phyloP scores from a whole-genome alignment of 805 yeast species.

The Candida gorgasii region DNA sequence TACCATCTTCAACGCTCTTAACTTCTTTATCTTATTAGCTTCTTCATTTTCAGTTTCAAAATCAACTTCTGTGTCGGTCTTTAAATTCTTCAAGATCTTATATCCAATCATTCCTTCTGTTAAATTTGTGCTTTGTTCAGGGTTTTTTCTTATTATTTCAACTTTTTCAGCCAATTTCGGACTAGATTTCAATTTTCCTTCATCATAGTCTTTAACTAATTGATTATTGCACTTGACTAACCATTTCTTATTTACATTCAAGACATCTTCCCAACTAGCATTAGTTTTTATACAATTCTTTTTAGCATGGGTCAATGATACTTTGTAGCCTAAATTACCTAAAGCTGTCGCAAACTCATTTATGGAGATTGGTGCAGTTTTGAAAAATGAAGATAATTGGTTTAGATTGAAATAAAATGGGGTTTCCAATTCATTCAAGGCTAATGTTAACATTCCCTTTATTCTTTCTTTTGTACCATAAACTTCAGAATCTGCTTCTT shows the following conservation, averaged over 20 bases:
- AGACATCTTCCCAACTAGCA: slow-evolving; percentile 80
- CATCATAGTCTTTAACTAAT: slow-evolving; percentile 22
- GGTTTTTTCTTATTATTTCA: slow-evolving; percentile 25
- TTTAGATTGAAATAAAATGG: slow-evolving; percentile 88
- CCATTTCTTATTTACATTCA: slow-evolving; percentile 74
- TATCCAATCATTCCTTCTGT: slow-evolving; percentile 46
- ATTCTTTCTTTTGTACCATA: slow-evolving; percentile 85
- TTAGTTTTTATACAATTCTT: slow-evolving; percentile 85
- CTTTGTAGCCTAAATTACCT: slow-evolving; percentile 78
- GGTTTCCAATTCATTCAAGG: slow-evolving; percentile 59
- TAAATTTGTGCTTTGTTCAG: slow-evolving; percentile 44
- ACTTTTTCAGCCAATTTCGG: slow-evolving; percentile 17
- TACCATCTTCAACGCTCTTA: slow-evolving; percentile 77
- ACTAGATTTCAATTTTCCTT: slow-evolving; percentile 16
- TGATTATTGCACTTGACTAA: slow-evolving; percentile 31
- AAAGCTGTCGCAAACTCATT: slow-evolving; percentile 72
- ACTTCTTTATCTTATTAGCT: slow-evolving; percentile 55
- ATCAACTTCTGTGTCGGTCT: slow-evolving; percentile 35
- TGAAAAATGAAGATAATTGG: slow-evolving; percentile 69
- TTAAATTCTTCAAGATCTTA: slow-evolving; percentile 50
- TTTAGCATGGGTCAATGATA: slow-evolving; percentile 86
- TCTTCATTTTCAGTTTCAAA: slow-evolving; percentile 62
- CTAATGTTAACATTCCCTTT: slow-evolving; percentile 89
- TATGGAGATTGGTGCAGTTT: slow-evolving; percentile 81
- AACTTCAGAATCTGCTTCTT: slow-evolving; percentile 48